Evolutionary conservation across 1,284 basidiomycete species (phyloP), one percentile per base, ranked within the genome.

Genomic region (Microbotryomycetes sp.): DNA sequence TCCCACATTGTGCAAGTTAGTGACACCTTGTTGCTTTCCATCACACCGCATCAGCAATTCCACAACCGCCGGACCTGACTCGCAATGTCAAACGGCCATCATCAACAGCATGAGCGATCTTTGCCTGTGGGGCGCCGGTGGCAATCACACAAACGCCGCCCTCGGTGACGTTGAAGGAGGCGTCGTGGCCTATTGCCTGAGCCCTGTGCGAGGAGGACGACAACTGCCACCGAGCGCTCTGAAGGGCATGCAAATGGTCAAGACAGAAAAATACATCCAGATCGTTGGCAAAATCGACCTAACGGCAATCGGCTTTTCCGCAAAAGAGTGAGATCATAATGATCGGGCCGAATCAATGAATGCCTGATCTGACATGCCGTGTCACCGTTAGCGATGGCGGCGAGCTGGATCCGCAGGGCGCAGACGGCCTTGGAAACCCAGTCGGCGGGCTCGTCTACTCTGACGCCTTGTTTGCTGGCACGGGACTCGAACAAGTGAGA

Each of bases 331-430:
- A n/a, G n/a, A n/a, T n/a, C n/a, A n/a, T n/a, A n/a, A n/a, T n/a
- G n/a, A n/a, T n/a, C n/a, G n/a, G n/a, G n/a, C n/a, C n/a, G n/a
- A n/a, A n/a, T n/a, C n/a, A n/a, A n/a, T n/a, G n/a, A n/a, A n/a
- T n/a, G n/a, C n/a, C n/a, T n/a, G n/a, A n/a, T n/a, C n/a, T n/a
- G n/a, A n/a, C n/a, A n/a, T n/a, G n/a, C n/a, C n/a, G n/a, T n/a
- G n/a, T n/a, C n/a, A n/a, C n/a, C n/a, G n/a, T n/a, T n/a, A n/a
- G n/a, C n/a, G n/a, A n/a, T n/a, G n/a, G n/a, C n/a, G 78, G 78
- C 57, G 78, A 79, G 70, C 75, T 79, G 30, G 78, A 79, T 72
- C 78, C 79, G n/a, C 77, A 79, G 73, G 78, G 79, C 57, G 75
- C 75, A n/a, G 62, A 72, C 52, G 70, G 66, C 15, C 59, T 60